These are phyloP conservation scores for Corniculantispora saksenae DNA, from an alignment of 2,329 filamentous ascomycete species.

Conservation along the genomic window DNA sequence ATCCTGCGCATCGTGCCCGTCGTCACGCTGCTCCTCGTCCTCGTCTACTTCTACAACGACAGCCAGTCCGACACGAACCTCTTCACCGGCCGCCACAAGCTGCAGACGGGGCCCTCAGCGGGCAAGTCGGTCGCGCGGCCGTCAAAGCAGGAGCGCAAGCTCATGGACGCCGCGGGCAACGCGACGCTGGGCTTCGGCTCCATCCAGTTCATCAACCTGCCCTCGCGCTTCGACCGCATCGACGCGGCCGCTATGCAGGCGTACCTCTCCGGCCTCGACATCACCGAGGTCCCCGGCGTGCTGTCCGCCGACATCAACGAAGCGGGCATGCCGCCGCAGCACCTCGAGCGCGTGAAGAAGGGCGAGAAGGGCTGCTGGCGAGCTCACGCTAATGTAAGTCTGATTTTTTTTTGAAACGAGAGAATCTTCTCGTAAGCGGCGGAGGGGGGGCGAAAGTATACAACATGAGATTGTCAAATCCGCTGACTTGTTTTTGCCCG, in stretches of 20 bases:
- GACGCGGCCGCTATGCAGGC: conserved; percentile 31
- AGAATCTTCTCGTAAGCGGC: no score
- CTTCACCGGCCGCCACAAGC: neutral
- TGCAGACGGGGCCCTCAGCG: neutral
- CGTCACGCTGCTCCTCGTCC: neutral
- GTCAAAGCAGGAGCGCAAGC: neutral
- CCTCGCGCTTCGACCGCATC: conserved; percentile 28
- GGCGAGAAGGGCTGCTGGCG: conserved; percentile 30
- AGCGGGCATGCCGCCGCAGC: conserved; percentile 29
- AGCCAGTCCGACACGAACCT: neutral
- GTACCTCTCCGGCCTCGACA: conserved; percentile 29
- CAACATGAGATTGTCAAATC: no score
- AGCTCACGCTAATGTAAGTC: conserved; percentile 31
- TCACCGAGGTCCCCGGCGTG: conserved; percentile 26
- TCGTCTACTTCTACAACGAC: neutral
- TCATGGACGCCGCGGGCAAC: conserved; percentile 26
- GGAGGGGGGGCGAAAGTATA: no score
- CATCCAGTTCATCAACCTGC: conserved; percentile 26
- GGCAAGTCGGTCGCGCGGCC: neutral
- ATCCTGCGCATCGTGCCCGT: neutral
- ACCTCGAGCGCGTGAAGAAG: conserved; percentile 21
- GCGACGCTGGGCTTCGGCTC: conserved; percentile 28
- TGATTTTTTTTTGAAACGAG: no score
- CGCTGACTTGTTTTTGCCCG: neutral
- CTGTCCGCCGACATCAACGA: conserved; percentile 24